Percentiles rank a stretch among this genome's conserved stretches.
phyloP scores from a whole-genome alignment of 2,329 filamentous ascomycete genomes.

The Aspergillus vadensis region DNA sequence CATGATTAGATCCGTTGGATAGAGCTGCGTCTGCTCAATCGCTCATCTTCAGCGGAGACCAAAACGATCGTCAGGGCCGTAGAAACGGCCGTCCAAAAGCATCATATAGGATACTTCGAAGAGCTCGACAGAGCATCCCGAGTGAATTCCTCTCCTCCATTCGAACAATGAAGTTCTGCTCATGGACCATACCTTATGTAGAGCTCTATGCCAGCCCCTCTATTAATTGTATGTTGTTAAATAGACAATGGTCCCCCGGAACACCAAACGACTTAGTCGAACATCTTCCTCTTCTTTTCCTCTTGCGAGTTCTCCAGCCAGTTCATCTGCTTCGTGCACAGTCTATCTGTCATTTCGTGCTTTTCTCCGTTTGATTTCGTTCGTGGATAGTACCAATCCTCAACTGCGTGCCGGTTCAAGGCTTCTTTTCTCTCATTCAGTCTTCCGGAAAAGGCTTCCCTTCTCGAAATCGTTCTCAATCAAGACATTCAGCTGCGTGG shows the following conservation, averaged over 20 bases:
- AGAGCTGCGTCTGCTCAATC: background rate
- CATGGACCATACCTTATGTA: constrained; percentile 2
- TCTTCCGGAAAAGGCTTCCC: too few species aligned
- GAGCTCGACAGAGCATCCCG: background rate
- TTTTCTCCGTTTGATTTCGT: background rate
- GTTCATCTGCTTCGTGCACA: background rate
- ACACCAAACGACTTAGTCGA: background rate
- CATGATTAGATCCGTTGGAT: background rate
- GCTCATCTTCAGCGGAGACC: too few species aligned
- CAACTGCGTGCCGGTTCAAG: background rate
- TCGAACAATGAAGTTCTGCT: background rate
- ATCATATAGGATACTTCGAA: background rate
- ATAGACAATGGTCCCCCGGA: constrained; percentile 10
- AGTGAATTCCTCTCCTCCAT: background rate
- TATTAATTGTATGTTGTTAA: constrained; percentile 11
- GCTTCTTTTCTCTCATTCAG: background rate
- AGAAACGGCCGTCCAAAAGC: background rate
- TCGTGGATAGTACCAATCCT: background rate
- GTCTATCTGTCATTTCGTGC: background rate
- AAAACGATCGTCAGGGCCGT: too few species aligned
- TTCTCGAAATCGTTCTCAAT: too few species aligned
- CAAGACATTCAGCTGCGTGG: background rate
- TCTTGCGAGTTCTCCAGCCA: background rate
- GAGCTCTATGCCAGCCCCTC: constrained; percentile 21
- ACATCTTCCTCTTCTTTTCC: background rate